Conservation (phyloP, 495 filamentous ascomycete genomes). For the Sordaria brevicollis region DNA sequence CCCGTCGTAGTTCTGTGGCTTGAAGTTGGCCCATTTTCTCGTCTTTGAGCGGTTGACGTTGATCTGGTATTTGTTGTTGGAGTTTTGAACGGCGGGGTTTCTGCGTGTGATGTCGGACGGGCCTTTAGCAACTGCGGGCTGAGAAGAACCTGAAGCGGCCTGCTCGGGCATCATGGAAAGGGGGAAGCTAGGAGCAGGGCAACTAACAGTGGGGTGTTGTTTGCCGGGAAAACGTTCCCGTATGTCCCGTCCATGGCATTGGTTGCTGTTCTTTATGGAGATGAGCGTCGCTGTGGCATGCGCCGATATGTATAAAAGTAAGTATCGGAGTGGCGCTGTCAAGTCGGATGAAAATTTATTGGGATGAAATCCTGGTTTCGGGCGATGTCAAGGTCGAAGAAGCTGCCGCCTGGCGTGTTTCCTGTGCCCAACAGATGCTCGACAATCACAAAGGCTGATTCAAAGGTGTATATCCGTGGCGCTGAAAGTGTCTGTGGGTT, state of each 20-base stretch:
- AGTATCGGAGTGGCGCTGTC: background rate
- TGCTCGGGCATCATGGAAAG: background rate
- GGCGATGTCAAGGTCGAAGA: background rate
- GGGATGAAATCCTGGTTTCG: background rate
- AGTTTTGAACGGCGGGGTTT: conserved; percentile 16
- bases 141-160: background rate
- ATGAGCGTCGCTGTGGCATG: background rate
- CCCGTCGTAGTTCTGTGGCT: conserved; percentile 78
- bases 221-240: conserved; percentile 20
- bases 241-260: conserved; percentile 23
- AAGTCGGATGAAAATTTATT: background rate
- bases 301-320: background rate
- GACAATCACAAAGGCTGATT: background rate
- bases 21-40: conserved; percentile 90
- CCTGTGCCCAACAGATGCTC: background rate
- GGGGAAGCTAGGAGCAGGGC: background rate
- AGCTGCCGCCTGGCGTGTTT: background rate
- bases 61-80: conserved; percentile 38
- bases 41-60: conserved; percentile 90
- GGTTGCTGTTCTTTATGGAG: background rate
- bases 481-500: background rate
- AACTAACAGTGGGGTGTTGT: conserved; percentile 1
- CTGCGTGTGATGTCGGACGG: conserved; percentile 10
- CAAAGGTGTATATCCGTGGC: background rate
- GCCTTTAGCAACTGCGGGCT: background rate